phyloP scores from a whole-genome alignment of 345 rosid genomes.

The Litchi chinensis region DNA sequence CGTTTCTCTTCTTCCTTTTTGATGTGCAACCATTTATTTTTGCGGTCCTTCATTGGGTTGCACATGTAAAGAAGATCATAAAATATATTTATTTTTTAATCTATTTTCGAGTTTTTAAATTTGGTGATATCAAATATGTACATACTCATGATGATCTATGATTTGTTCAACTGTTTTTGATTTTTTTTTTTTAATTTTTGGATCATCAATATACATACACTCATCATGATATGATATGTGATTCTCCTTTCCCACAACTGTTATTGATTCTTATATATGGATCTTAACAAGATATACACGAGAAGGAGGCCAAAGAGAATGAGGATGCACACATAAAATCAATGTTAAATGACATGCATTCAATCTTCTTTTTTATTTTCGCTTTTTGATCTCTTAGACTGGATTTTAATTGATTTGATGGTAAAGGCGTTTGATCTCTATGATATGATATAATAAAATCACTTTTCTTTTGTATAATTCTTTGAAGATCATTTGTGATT shows the following conservation, averaged over 20 bases:
- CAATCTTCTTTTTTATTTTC: too few relatives aligned
- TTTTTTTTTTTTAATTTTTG: neutral
- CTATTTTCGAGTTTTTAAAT: neutral
- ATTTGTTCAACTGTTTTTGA: neutral
- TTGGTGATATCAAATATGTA: neutral
- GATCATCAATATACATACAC: too few relatives aligned
- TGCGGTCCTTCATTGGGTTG: neutral
- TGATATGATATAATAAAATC: neutral
- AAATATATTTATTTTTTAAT: too few relatives aligned
- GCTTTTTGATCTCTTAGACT: neutral
- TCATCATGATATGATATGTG: neutral
- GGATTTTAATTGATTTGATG: too few relatives aligned
- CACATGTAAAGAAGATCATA: neutral
- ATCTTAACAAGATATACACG: neutral
- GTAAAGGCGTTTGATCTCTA: neutral
- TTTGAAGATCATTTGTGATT: too few relatives aligned
- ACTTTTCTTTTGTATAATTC: neutral
- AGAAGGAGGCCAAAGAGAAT: neutral
- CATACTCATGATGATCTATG: too few relatives aligned
- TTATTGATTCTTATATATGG: neutral
- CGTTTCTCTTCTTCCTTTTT: neutral
- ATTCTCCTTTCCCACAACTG: neutral
- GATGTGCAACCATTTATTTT: neutral
- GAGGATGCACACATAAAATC: neutral
- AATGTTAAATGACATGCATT: neutral